Base-by-base conservation (phyloP, 805 yeast genomes). In the Nakazawaea anatomiae region DNA sequence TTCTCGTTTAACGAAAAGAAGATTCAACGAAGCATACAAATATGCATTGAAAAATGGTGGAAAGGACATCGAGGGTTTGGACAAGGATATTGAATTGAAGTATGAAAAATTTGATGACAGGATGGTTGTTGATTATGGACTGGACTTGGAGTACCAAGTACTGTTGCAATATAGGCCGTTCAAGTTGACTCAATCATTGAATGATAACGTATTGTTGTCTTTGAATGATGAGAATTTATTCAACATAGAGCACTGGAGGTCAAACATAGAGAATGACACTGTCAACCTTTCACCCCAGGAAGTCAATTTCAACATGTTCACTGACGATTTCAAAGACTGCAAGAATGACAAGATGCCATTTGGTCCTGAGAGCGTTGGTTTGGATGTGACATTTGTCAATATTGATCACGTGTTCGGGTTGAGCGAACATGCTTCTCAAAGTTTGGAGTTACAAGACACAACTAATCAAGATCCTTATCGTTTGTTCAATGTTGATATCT, bases 401-500 rank as follows among this genome's bases (percentile, higher is more conserved):
- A 84, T 74, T 57, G 63, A 71, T 5, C 75, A 85, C 59, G 87
- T 89, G 1, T 94, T 80, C 64, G 99, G 99, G n/a, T 86, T 94
- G 42, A 98, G 99, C 0, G 99, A 94, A 66, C 99, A 94, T 61
- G 42, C 50, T 11, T 92, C 98, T 0, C 96, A 89, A 58, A 71
- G 85, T 1, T 68, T 94, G 46, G 74, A 84, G 18, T 71, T 94
- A 57, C 81, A 82, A 51, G 92, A 87, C 56, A 91, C 98, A 0
- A 58, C 70, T 0, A 25, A 36, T 29, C 28, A 27, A 1, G 87
- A 84, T 50, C 98, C 98, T 2, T 94, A 94, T 66, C 75, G 99
- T 43, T 71, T 94, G 42, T 94, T 70, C 73, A 92, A 94, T 59
- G 97, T 91, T 31, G 99, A 94, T 64, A 92, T 92, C 36, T 94